A percentile compares a stretch with the other conserved stretches of the same genome.
Evolutionary conservation across 2,329 filamentous ascomycete genomes (phyloP).

Genomic region (Pseudogymnoascus sp.): DNA sequence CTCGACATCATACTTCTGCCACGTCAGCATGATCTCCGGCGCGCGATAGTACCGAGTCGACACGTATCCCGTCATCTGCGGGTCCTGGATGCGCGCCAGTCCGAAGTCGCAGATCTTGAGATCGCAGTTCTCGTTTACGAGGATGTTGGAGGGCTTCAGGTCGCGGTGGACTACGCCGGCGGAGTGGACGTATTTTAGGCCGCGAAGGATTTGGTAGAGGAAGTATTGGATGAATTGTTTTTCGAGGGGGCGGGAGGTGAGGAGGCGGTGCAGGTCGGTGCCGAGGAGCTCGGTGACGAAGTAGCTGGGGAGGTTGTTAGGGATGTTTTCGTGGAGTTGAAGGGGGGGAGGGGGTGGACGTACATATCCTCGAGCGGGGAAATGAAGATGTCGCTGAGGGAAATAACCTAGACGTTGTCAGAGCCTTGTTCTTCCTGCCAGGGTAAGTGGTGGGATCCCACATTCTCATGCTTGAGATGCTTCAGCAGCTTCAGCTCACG

Average conservation of each 20-base stretch:
- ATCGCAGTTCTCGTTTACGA: constrained; percentile 99
- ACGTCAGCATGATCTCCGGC: constrained; percentile 99
- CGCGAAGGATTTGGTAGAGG: constrained; percentile 95
- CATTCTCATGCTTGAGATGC: constrained; percentile 94
- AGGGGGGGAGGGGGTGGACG: constrained; percentile 13
- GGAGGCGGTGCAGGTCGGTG: constrained; percentile 88
- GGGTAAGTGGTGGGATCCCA: constrained; percentile 31
- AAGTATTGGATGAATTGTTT: constrained; percentile 99
- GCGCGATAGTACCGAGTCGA: constrained; percentile 98
- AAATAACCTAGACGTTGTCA: constrained; percentile 64
- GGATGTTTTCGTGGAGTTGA: constrained; percentile 12
- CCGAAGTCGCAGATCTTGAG: constrained; percentile 99
- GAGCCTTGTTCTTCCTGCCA: constrained; percentile 11
- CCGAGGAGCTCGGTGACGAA: constrained; percentile 97
- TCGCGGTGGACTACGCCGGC: constrained; percentile 96
- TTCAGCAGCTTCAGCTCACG: constrained; percentile 95
- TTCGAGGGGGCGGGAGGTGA: constrained; percentile 91
- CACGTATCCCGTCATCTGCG: constrained; percentile 99
- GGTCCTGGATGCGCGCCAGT: constrained; percentile 92
- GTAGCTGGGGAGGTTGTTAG: constrained; percentile 50
- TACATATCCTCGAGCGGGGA: constrained; percentile 98
- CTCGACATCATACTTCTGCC: constrained; percentile 99
- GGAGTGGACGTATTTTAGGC: constrained; percentile 97
- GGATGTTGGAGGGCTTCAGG: constrained; percentile 96
- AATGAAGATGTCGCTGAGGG: constrained; percentile 98